These are phyloP conservation scores for Thinopyrum obtusiflorum DNA, from an alignment of 202 grass and related monocot genomes.

Conservation along the genomic window DNA sequence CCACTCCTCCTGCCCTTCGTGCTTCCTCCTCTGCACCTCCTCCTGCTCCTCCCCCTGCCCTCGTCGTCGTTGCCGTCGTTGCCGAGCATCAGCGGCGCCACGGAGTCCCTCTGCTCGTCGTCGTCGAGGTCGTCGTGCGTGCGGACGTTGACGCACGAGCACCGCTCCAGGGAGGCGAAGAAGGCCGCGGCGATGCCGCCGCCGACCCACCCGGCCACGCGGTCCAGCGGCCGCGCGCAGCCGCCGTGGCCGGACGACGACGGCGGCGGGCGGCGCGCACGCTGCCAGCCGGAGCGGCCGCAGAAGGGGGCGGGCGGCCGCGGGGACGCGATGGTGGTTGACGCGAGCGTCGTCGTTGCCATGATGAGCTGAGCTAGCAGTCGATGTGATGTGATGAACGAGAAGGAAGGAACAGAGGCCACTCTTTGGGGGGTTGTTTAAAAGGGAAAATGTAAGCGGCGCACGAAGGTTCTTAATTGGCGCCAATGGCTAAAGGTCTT, in stretches of 20 bases:
- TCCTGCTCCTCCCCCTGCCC: background rate
- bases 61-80: background rate
- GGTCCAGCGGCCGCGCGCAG: conserved; percentile 50
- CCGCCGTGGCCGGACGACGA: background rate
- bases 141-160: conserved; percentile 71
- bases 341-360: conserved; percentile 21
- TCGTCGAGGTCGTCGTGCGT: conserved; percentile 68
- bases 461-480: conserved; percentile 30
- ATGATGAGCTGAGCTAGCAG: conserved; percentile 31
- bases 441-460: background rate
- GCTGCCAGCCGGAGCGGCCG: conserved; percentile 14
- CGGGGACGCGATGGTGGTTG: conserved; percentile 23
- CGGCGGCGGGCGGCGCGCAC: conserved; percentile 3
- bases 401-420: background rate
- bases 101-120: conserved; percentile 42
- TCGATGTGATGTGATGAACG: background rate
- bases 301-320: conserved; percentile 21
- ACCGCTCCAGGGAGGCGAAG: conserved; percentile 76
- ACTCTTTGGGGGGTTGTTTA: conserved; percentile 9
- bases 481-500: conserved; percentile 29
- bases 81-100: conserved; percentile 49
- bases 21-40: conserved; percentile 2
- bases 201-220: conserved; percentile 66
- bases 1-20: conserved; percentile 27
- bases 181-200: conserved; percentile 61